A percentile compares a stretch with the other conserved stretches of the same genome.
Evolutionary conservation across 805 yeast species (phyloP).

Genomic region (Torulaspora indica): DNA sequence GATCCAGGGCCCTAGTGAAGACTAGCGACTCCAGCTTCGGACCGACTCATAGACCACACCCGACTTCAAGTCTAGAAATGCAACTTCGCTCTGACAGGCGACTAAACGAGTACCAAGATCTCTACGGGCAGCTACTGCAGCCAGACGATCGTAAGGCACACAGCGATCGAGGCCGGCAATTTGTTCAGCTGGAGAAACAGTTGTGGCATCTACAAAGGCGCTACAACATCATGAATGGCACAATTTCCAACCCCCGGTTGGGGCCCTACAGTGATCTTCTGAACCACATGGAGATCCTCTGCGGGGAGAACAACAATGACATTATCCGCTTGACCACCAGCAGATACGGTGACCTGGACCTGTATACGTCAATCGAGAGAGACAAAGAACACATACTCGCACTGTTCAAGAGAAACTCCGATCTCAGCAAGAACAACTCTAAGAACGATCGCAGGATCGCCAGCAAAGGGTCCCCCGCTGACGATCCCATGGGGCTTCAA

Average conservation of each 20-base stretch:
- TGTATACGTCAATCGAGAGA: slow-evolving; percentile 21
- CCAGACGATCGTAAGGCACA: slow-evolving; percentile 1
- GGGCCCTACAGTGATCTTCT: slow-evolving; percentile 23
- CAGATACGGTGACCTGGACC: slow-evolving; percentile 34
- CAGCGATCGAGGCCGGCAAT: slow-evolving; percentile 14
- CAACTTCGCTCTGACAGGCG: slow-evolving; percentile 16
- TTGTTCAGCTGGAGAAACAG: slow-evolving; percentile 17
- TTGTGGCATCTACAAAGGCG: slow-evolving; percentile 29
- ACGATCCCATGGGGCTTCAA: not conserved
- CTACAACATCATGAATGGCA: slow-evolving; percentile 18
- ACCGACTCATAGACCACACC: slow-evolving; percentile 11
- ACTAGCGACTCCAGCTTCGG: not conserved
- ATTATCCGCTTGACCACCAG: slow-evolving; percentile 32
- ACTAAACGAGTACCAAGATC: slow-evolving; percentile 17
- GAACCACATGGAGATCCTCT: slow-evolving; percentile 27
- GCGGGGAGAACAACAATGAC: slow-evolving; percentile 27
- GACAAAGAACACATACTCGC: slow-evolving; percentile 27
- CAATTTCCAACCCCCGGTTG: slow-evolving; percentile 14
- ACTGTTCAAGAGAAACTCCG: slow-evolving; percentile 11
- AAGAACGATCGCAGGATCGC: slow-evolving; percentile 1
- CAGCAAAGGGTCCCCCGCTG: not conserved
- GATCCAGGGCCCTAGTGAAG: not conserved
- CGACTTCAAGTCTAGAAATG: slow-evolving; percentile 20
- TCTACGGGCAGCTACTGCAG: slow-evolving; percentile 6
- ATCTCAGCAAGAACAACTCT: not conserved